Evolutionary conservation across 2,329 filamentous ascomycete species (phyloP).

Genomic region (Nothomitra cinnamomea): DNA sequence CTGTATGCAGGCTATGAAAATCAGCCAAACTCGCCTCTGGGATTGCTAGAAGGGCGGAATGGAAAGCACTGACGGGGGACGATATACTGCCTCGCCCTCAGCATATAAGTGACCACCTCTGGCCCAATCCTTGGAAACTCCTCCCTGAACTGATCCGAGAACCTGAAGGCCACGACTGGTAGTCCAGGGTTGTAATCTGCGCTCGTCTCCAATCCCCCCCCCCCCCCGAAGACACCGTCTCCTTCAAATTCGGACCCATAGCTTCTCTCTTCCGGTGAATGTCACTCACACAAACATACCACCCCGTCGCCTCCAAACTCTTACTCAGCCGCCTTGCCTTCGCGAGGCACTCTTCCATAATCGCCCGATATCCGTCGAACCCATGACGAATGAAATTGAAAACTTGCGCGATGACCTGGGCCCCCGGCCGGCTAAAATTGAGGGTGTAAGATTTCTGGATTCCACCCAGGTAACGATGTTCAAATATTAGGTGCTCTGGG

Average conservation of each 20-base stretch:
- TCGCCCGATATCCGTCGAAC: slow-evolving; percentile 42
- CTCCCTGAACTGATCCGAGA: slow-evolving; percentile 42
- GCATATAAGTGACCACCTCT: slow-evolving; percentile 41
- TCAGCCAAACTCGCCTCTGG: no score
- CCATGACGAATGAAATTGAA: slow-evolving; percentile 58
- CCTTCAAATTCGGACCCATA: slow-evolving; percentile 20
- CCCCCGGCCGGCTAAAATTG: slow-evolving; percentile 55
- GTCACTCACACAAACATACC: slow-evolving; percentile 47
- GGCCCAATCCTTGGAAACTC: slow-evolving; percentile 47
- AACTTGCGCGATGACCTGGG: slow-evolving; percentile 54
- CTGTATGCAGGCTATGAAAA: slow-evolving; percentile 13
- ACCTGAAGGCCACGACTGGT: slow-evolving; percentile 50
- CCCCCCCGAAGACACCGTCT: slow-evolving; percentile 23
- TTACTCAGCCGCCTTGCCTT: slow-evolving; percentile 49
- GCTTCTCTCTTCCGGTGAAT: slow-evolving; percentile 43
- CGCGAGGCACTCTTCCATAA: slow-evolving; percentile 49
- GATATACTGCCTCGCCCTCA: slow-evolving; percentile 52
- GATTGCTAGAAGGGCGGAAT: not conserved
- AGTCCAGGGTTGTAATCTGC: slow-evolving; percentile 46
- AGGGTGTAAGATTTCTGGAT: slow-evolving; percentile 54
- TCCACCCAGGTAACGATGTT: slow-evolving; percentile 55
- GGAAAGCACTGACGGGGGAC: slow-evolving; percentile 36
- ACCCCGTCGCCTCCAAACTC: slow-evolving; percentile 45
- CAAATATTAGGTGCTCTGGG: slow-evolving; percentile 51
- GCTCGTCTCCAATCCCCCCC: slow-evolving; percentile 31